These are phyloP conservation scores for Bacidia rubella DNA, from an alignment of 495 filamentous ascomycete species.

Conservation along the genomic window DNA sequence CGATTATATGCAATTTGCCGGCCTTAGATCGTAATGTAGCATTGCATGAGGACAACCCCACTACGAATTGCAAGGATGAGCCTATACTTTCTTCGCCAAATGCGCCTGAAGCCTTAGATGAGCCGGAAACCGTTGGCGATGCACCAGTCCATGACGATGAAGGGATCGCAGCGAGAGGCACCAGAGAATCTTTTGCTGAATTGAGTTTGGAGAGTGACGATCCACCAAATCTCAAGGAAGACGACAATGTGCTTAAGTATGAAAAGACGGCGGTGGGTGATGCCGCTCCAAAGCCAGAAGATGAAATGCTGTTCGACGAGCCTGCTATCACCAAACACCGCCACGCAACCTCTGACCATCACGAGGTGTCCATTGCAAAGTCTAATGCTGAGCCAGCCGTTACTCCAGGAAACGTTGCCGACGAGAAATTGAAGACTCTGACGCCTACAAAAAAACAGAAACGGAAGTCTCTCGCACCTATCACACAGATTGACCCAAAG, in stretches of 20 bases:
- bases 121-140: not conserved
- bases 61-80: not conserved
- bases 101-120: not conserved
- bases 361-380: not conserved
- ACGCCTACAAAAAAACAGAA: slow-evolving; percentile 17
- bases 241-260: not conserved
- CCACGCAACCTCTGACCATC: not conserved
- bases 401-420: not conserved
- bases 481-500: slow-evolving; percentile 18
- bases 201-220: slow-evolving; percentile 13
- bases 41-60: not conserved
- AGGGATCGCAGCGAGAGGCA: slow-evolving; percentile 5
- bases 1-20: slow-evolving; percentile 84
- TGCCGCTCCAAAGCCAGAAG: not conserved
- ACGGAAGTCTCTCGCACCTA: slow-evolving; percentile 22
- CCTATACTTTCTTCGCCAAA: not conserved
- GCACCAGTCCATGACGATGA: not conserved
- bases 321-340: not conserved
- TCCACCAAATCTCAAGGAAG: not conserved
- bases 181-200: slow-evolving; percentile 17
- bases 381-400: not conserved
- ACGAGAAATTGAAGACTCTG: not conserved
- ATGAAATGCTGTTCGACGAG: slow-evolving; percentile 11
- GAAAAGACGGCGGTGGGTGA: not conserved
- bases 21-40: slow-evolving; percentile 28